Evolutionary conservation across 164 flowering plant species (phyloP), one percentile per base, ranked within the genome.

Genomic region (Nelumbo lutea): DNA sequence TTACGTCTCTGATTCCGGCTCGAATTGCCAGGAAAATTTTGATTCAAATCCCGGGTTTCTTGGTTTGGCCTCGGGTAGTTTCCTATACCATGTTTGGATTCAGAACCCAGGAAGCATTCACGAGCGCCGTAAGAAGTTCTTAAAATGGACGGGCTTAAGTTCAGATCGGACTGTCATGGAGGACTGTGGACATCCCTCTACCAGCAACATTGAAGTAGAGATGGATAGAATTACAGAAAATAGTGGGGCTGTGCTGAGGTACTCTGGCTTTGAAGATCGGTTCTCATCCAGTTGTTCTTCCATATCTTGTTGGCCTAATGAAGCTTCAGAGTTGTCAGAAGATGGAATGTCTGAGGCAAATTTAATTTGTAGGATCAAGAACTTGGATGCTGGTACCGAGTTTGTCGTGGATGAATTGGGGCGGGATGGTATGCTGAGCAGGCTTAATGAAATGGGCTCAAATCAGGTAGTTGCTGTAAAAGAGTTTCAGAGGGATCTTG

Each of bases 61-160:
- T 8, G 44, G 42, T 52, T 43, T 47, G 64, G 67, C 45, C 15
- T 53, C 65, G 13, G 61, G 69, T 57, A 70, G 72, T 67, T 75
- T 77, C 4, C 62, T 61, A 6, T 80, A 83, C 58, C 88, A 87
- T 6, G 69, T 82, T 48, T 93, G 97, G 98, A 75, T 72, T 53
- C 71, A 66, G 69, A 78, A 71, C 4, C 86, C 81, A 0, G 85
- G 70, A 2, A 85, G 88, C 72, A 86, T 90, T 50, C 47, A 61
- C 4, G 90, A 84, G 59, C 86, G 98, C 1, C 88, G 97, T 1
- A 65, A 62, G 6, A 84, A 68, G 73, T 91, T 93, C 68, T 40
- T 87, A 13, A 75, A 71, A 67, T 80, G 75, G 85, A 83, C 87
- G 87, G 89, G 89, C 70, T 65, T 86, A 42, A 65, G 46, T 44